Percentiles rank a stretch among this genome's conserved stretches.
phyloP scores from a whole-genome alignment of 768 basidiomycete species.

The Collybia mongolica region DNA sequence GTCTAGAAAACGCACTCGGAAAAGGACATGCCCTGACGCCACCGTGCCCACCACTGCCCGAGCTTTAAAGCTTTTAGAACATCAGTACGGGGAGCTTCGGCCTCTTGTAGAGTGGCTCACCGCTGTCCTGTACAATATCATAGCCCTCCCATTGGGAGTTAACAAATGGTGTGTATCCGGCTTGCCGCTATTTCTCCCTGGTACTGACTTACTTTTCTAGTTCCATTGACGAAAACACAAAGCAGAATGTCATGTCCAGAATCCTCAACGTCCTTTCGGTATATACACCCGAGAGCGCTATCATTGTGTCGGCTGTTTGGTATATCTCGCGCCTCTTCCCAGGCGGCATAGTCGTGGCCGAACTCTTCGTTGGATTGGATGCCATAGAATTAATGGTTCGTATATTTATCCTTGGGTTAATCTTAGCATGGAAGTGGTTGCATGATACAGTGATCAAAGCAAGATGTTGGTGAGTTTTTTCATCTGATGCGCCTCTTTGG shows the following conservation, averaged over 20 bases:
- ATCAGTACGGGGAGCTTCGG: too few relatives aligned
- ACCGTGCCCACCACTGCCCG: too few relatives aligned
- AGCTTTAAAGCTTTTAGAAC: too few relatives aligned
- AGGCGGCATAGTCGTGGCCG: slow-evolving; percentile 33
- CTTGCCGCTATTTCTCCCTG: not conserved
- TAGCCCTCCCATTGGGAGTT: too few relatives aligned
- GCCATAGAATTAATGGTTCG: slow-evolving; percentile 45
- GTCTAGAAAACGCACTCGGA: too few relatives aligned
- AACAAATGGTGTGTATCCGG: not conserved
- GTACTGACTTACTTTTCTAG: not conserved
- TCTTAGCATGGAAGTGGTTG: slow-evolving; percentile 64
- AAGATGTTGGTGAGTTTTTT: slow-evolving; percentile 45
- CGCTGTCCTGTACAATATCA: too few relatives aligned
- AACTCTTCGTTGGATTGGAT: slow-evolving; percentile 32
- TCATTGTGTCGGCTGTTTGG: slow-evolving; percentile 55
- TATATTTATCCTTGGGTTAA: slow-evolving; percentile 49
- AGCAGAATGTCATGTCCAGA: not conserved
- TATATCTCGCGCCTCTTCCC: slow-evolving; percentile 58
- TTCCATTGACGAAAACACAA: not conserved
- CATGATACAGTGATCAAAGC: slow-evolving; percentile 54
- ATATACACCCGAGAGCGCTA: slow-evolving; percentile 12
- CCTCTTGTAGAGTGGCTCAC: too few relatives aligned
- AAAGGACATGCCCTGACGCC: too few relatives aligned
- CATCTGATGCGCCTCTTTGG: not conserved
- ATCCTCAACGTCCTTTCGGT: slow-evolving; percentile 5